Percentiles rank a stretch among this genome's conserved stretches.
These are phyloP conservation scores for Phytophthora rubi DNA, from an alignment of 352 stramenopile species.

Conservation along the genomic window DNA sequence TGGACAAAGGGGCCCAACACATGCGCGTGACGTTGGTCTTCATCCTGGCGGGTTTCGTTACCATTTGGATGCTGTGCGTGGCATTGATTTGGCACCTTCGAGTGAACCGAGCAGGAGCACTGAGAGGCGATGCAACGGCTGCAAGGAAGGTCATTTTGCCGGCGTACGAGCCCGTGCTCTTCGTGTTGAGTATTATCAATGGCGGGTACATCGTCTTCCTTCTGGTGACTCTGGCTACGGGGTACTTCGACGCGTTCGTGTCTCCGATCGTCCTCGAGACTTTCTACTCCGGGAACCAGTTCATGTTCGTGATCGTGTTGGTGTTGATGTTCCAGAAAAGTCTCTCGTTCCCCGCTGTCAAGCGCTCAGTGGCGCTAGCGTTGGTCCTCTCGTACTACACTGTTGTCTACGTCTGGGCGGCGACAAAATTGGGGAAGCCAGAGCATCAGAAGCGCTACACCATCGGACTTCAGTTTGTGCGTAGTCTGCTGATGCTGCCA, in stretches of 20 bases:
- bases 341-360: conserved; percentile 43
- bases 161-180: conserved; percentile 51
- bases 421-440: conserved; percentile 13
- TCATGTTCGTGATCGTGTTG: conserved; percentile 45
- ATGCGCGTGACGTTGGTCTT: conserved; percentile 34
- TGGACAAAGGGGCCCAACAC: conserved; percentile 18
- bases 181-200: conserved; percentile 39
- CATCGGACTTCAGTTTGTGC: conserved; percentile 22
- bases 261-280: conserved; percentile 30
- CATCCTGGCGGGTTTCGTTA: conserved; percentile 37
- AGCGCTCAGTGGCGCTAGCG: conserved; percentile 31
- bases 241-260: conserved; percentile 27
- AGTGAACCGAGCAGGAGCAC: conserved; percentile 35
- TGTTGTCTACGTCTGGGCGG: conserved; percentile 31
- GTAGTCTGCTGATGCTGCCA: conserved; percentile 22
- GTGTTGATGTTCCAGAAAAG: conserved; percentile 60
- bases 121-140: conserved; percentile 32
- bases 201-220: conserved; percentile 39
- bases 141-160: conserved; percentile 53
- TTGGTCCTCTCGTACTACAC: conserved; percentile 37
- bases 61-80: conserved; percentile 49
- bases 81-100: conserved; percentile 44
- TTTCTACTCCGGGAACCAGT: conserved; percentile 43
- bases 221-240: conserved; percentile 20
- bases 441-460: conserved; percentile 19